Percentiles rank a stretch among this genome's conserved stretches.
phyloP scores from a whole-genome alignment of 1,139 yeast species.

The Meyerozyma elateridarum region DNA sequence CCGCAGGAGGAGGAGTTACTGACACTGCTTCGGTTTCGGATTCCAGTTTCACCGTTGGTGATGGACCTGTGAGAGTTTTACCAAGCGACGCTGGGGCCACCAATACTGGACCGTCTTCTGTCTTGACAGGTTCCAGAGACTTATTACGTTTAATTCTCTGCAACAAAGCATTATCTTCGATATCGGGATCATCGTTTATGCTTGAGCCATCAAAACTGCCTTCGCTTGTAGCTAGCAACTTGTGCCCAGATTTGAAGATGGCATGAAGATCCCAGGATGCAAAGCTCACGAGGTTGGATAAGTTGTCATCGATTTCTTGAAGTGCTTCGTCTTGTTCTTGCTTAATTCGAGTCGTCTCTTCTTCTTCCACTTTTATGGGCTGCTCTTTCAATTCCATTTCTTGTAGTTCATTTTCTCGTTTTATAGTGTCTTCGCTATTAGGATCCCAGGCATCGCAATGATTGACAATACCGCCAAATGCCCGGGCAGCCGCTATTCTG shows the following conservation, averaged over 20 bases:
- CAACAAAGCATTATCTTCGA: slow-evolving; percentile 7
- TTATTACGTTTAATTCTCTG: slow-evolving; percentile 9
- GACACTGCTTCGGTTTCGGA: slow-evolving; percentile 4
- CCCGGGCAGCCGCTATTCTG: slow-evolving; percentile 89
- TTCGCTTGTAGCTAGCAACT: slow-evolving; percentile 68
- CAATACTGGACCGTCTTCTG: slow-evolving; percentile 5
- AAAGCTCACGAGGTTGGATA: slow-evolving; percentile 51
- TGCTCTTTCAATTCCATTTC: slow-evolving; percentile 7
- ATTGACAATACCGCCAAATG: slow-evolving; percentile 87
- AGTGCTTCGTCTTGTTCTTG: slow-evolving; percentile 44
- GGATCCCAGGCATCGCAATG: slow-evolving; percentile 87
- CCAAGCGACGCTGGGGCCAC: slow-evolving; percentile 6
- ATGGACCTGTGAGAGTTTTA: too few species aligned
- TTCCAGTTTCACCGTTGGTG: slow-evolving; percentile 6
- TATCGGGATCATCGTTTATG: slow-evolving; percentile 16
- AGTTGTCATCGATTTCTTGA: slow-evolving; percentile 42
- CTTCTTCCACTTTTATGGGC: slow-evolving; percentile 17
- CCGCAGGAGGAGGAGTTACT: slow-evolving; percentile 10
- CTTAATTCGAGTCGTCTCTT: slow-evolving; percentile 28
- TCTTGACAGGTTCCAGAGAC: slow-evolving; percentile 4
- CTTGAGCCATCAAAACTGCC: slow-evolving; percentile 20
- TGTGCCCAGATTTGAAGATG: slow-evolving; percentile 64
- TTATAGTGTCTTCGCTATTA: slow-evolving; percentile 33
- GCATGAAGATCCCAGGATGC: slow-evolving; percentile 60
- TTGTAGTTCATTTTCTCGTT: slow-evolving; percentile 23